A percentile compares a stretch with the other conserved stretches of the same genome.
Evolutionary conservation across 345 rosid genomes (phyloP).

Genomic region (Arabidopsis suecica): DNA sequence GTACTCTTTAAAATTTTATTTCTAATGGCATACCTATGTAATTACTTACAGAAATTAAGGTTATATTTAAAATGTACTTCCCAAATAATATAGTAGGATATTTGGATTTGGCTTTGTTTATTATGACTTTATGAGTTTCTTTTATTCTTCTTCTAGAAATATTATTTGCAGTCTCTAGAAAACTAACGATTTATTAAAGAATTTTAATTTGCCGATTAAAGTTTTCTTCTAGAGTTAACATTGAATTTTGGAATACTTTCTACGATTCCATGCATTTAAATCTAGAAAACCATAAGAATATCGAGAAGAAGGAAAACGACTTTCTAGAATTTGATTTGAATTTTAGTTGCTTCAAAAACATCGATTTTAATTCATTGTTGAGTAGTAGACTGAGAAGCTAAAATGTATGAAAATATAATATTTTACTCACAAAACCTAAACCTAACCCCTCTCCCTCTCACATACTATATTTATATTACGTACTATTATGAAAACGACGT

Average conservation of each 20-base stretch:
- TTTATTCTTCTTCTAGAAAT: slow-evolving; percentile 18
- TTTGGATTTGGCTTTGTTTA: no score
- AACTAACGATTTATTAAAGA: background rate
- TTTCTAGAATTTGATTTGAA: slow-evolving; percentile 32
- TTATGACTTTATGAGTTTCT: background rate
- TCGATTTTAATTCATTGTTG: slow-evolving; percentile 1
- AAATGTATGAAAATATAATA: slow-evolving; percentile 4
- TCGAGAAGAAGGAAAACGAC: slow-evolving; percentile 9
- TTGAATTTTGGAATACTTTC: background rate
- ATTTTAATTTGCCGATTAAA: background rate
- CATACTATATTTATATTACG: background rate
- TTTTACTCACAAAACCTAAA: slow-evolving; percentile 23
- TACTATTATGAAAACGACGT: slow-evolving; percentile 27
- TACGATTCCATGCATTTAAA: background rate
- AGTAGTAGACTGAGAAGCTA: slow-evolving; percentile 32
- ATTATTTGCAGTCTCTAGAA: background rate
- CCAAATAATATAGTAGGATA: no score
- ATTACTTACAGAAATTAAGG: no score
- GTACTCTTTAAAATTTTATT: no score
- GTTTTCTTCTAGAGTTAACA: slow-evolving; percentile 30
- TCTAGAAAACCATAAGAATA: slow-evolving; percentile 1
- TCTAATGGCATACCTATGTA: no score
- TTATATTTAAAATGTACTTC: no score
- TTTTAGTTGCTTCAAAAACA: slow-evolving; percentile 14
- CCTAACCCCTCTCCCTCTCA: slow-evolving; percentile 11